Conservation (phyloP, 2,329 filamentous ascomycete species). For the Penicillium oxalicum region DNA sequence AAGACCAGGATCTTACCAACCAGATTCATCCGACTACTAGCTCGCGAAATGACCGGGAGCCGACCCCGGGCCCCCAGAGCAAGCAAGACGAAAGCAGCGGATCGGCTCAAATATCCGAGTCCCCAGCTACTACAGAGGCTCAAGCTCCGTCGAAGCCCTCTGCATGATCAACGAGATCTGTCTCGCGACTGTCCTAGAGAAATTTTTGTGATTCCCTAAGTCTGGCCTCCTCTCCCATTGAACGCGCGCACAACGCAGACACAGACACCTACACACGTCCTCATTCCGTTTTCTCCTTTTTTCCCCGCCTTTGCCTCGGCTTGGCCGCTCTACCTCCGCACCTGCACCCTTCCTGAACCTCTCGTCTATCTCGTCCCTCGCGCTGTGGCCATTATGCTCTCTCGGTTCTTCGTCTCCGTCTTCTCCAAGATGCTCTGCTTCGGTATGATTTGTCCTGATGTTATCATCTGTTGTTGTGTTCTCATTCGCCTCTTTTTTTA, state of each 20-base stretch:
- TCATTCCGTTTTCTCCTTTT: too few relatives aligned
- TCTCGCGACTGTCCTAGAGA: constrained; percentile 1
- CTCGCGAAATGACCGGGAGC: constrained; percentile 44
- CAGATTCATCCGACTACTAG: constrained; percentile 60
- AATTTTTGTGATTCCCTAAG: too few relatives aligned
- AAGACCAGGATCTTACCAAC: constrained; percentile 78
- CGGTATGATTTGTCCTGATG: constrained; percentile 17
- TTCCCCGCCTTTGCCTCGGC: too few relatives aligned
- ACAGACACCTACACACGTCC: too few relatives aligned
- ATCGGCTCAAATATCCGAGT: constrained; percentile 31
- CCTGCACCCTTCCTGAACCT: too few relatives aligned
- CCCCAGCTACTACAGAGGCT: constrained; percentile 36
- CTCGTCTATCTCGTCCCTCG: too few relatives aligned
- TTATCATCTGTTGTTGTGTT: constrained; percentile 12
- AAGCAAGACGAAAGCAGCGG: constrained; percentile 23
- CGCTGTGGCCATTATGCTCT: too few relatives aligned
- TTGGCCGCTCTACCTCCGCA: too few relatives aligned
- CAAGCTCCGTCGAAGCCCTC: constrained; percentile 24
- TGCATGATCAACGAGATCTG: constrained; percentile 22
- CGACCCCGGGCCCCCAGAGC: constrained; percentile 46
- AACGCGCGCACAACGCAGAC: too few relatives aligned
- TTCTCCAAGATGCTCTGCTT: not conserved
- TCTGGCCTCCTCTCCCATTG: too few relatives aligned
- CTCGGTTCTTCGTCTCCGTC: too few relatives aligned
- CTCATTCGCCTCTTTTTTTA: constrained; percentile 3